phyloP scores from a whole-genome alignment of 495 filamentous ascomycete genomes.

The Podospora fimiseda region DNA sequence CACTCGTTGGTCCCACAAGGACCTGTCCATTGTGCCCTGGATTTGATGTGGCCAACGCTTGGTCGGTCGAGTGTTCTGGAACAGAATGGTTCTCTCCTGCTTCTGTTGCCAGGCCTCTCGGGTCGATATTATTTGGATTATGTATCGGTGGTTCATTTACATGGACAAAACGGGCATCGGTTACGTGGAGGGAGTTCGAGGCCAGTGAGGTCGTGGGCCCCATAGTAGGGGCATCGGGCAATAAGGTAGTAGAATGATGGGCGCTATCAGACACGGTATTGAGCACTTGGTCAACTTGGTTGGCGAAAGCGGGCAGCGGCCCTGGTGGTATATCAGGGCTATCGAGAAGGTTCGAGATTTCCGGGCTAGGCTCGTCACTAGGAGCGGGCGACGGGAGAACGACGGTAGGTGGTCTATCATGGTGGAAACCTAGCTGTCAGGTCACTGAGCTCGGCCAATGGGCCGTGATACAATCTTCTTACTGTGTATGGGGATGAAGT shows the following conservation, averaged over 20 bases:
- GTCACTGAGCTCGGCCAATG: too few species aligned
- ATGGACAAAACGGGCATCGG: constrained; percentile 27
- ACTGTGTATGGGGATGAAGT: neutral
- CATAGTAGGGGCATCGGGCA: constrained; percentile 14
- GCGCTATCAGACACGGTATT: too few species aligned
- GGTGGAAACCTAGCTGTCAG: neutral
- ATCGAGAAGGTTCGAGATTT: constrained; percentile 20
- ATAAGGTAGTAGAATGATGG: neutral
- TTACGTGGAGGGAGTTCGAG: constrained; percentile 10
- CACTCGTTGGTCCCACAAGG: neutral
- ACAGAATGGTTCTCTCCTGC: neutral
- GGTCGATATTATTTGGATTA: neutral
- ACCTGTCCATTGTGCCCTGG: too few species aligned
- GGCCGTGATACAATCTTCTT: neutral
- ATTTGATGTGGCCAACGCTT: too few species aligned
- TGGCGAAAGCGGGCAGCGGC: too few species aligned
- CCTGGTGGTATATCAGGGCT: constrained; percentile 20
- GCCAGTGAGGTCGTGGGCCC: neutral
- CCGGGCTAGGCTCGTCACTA: constrained; percentile 48
- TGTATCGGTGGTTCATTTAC: neutral
- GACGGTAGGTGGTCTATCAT: constrained; percentile 1
- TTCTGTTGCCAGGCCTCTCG: neutral
- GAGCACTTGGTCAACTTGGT: too few species aligned
- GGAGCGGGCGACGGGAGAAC: constrained; percentile 51
- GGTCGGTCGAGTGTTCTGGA: too few species aligned